Base-by-base conservation (phyloP, 225 moss, liverwort and hornwort genomes). In the Pseudoscleropodium purum region DNA sequence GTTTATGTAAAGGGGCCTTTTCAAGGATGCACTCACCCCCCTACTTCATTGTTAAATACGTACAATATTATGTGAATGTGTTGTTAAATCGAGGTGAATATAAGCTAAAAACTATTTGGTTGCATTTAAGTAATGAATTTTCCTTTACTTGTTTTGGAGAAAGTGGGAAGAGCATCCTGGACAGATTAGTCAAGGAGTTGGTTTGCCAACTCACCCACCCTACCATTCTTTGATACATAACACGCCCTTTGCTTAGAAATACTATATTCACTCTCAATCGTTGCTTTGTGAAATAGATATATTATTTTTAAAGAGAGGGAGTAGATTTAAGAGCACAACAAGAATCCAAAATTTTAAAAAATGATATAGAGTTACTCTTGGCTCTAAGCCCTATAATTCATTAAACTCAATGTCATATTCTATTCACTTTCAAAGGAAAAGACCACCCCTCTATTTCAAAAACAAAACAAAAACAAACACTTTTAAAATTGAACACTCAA, bases 221-320 rank as follows among this genome's bases (percentile, higher is more conserved):
- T 1, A 59, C 59, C 19, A 7, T 6, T 31, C 2, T 31, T 7
- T 19, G 1, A 31, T 31, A 7, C 31, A 4, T 33, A 75, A 49
- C 3, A 73, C 43, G 43, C 9, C 5, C 1, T 27, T 73, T 1
- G 2, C 5, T 15, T 73, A 5, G 8, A 73, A 73, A 43, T 17
- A 43, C 3, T 16, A 5, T 43, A 73, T 45, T 6, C 10, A 73
- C 45, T 29, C 6, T 43, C 3, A 43, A 3, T 11, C 27, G 9
- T 27, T 73, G 1, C 16, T 16, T 43, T 43, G 10, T 39, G 5
- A 29, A 73, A 73, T 17, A 5, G 6, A 73, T 73, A 17, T 2
- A 45, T 3, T 45, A 43, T 29, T 43, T 29, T 5, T 0, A 10
- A 43, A 29, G 0, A 0, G 1, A 73, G 10, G 10, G 5, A 45